Base-by-base conservation (phyloP, 129 eudicot species). In the Mikania micrantha region DNA sequence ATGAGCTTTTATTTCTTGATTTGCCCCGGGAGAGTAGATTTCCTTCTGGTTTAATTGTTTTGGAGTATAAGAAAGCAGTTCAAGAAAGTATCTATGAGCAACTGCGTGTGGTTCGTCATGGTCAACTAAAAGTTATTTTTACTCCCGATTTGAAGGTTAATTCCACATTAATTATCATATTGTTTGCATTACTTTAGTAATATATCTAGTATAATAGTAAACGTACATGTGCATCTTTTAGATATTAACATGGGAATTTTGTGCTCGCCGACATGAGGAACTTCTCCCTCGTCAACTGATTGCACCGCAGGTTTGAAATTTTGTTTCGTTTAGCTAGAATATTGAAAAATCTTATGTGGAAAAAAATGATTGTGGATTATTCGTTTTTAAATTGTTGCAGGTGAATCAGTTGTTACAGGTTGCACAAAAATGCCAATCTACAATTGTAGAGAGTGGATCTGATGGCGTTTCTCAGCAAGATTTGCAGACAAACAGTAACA, bases 1-100 rank as follows among this genome's bases (percentile, higher is more conserved):
- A 85, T 52, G 96, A 89, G 57, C 94, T 89, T 69, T 69, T 89
- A 66, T 89, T 77, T 74, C 71, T 89, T 53, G 94, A 89, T 63
- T 73, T 81, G 77, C 96, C 96, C 3, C 90, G 88, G 7, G 96
- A 89, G 72, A 78, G 69, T 69, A 78, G 87, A 77, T 76, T 68
- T 57, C 76, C 78, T 25, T 74, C 89, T 50, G 96, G 96, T 42
- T 44, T 83, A 66, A 89, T 89, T 90, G 72, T 89, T 80, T 77
- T 89, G 74, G 93, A 89, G 56, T 89, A 83, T 66, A 82, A 79
- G 22, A 89, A 81, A 78, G 90, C 96, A 42, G 88, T 85, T 79
- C 88, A 83, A 69, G 96, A 85, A 71, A 89, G 88, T 63, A 83
- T 89, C n/a, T 89, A 83, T 74, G 96, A 89, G 66, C 96, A 89